Evolutionary conservation across 257 asterid genomes (phyloP).

Genomic region (Fraxinus pennsylvanica): DNA sequence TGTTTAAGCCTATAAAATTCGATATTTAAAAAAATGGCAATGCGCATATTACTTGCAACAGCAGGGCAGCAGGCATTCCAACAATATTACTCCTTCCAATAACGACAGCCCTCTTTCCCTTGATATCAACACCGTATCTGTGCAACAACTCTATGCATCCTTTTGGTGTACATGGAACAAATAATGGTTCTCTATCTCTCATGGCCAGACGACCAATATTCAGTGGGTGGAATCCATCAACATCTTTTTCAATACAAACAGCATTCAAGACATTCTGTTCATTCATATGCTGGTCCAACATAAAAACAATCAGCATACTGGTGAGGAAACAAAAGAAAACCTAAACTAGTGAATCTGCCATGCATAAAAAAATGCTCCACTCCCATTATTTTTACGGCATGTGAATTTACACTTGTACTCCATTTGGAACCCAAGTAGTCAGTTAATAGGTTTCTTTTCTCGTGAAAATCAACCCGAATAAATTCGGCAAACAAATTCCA

Average conservation of each 20-base stretch:
- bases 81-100: conserved; percentile 95
- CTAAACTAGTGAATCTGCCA: not conserved
- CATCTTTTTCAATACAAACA: conserved; percentile 87
- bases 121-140: conserved; percentile 65
- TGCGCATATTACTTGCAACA: conserved; percentile 64
- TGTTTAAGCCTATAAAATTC: not conserved
- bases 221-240: conserved; percentile 93
- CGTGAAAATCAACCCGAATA: too few species aligned
- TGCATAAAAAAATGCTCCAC: too few species aligned
- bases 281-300: conserved; percentile 70
- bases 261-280: conserved; percentile 79
- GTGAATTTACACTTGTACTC: not conserved
- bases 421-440: too few species aligned
- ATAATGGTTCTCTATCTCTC: conserved; percentile 90
- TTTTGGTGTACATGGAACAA: conserved; percentile 93
- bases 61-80: conserved; percentile 83
- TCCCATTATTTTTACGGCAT: too few species aligned
- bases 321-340: conserved; percentile 3
- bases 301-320: conserved; percentile 16
- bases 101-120: conserved; percentile 87
- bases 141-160: conserved; percentile 91
- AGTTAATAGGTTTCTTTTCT: too few species aligned
- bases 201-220: conserved; percentile 88
- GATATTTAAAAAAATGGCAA: not conserved
- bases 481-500: too few species aligned